Base-by-base conservation (phyloP, 1,139 yeast species). In the Nakaseomyces delphensis region DNA sequence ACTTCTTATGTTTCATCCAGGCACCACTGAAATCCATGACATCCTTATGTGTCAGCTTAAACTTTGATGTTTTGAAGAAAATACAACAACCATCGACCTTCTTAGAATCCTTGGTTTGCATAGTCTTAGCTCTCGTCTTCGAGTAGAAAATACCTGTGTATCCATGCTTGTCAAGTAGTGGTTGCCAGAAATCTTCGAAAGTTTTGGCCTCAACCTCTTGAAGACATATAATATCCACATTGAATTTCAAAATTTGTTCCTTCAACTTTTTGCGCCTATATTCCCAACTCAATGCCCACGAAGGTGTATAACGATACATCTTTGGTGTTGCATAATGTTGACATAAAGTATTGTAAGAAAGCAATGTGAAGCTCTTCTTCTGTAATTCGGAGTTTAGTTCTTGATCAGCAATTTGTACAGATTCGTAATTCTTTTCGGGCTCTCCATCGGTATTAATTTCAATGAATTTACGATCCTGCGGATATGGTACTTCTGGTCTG, bases 81-180 rank as follows among this genome's bases (percentile, higher is more conserved):
- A 89, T 79, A 18, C 96, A 96, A 72, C 98, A 91, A 14, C 98
- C 99, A 64, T 93, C 99, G 39, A 93, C 98, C 57, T 83, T 83
- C 62, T 83, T 83, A 21, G 93, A 79, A 51, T 85, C 95, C 43
- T 68, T 68, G 51, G 83, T 89, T 50, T 73, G 72, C 96, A 87
- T 86, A 11, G 96, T 86, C 64, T 86, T 84, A 4, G 96, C 87
- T 59, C 99, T 76, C 7, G 95, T 83, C 64, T 93, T 93, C 46
- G 83, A 83, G 65, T 79, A 84, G 66, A 85, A 87, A 27, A 77
- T 65, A 21, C 95, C 91, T 52, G 77, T 75, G 65, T 91, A 93
- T 11, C 96, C 96, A 42, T 73, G 68, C 42, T 77, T 74, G 18
- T 71, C 71, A 74, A 93, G 71, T 39, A 79, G 60, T 15, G 95